Conservation (phyloP, 192 early-diverging fungal genomes). For the Geranomyces variabilis region DNA sequence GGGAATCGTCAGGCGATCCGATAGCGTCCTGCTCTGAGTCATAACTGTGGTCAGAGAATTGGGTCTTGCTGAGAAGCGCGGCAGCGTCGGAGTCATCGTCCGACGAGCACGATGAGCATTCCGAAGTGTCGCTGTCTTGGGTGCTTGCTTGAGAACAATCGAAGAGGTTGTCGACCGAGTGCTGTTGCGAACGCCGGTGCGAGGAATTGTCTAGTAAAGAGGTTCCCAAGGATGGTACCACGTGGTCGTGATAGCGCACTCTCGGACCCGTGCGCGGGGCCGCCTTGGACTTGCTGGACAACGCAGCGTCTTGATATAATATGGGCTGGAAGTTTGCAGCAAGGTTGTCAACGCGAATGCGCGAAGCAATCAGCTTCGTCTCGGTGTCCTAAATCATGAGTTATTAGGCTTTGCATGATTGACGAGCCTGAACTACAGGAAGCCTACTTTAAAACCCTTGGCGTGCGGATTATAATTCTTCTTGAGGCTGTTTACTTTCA, state of each 20-base stretch:
- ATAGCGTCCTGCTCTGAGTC: not conserved
- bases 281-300: too few relatives aligned
- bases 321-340: too few relatives aligned
- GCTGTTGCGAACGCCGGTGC: not conserved
- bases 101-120: too few relatives aligned
- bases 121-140: not conserved
- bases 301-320: too few relatives aligned
- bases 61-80: not conserved
- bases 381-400: not conserved
- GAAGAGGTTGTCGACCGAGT: not conserved
- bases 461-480: constrained; percentile 63
- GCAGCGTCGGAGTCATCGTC: too few relatives aligned
- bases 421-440: not conserved
- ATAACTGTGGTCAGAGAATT: not conserved
- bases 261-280: too few relatives aligned
- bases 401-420: not conserved
- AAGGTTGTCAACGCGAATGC: not conserved
- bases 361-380: not conserved
- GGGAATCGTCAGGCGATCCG: not conserved
- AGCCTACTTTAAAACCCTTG: constrained; percentile 55
- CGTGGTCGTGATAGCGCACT: too few relatives aligned
- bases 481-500: constrained; percentile 57
- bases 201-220: too few relatives aligned
- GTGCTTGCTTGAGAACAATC: not conserved
- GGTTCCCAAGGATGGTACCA: too few relatives aligned